Base-by-base conservation (phyloP, 75 land plant species). In the Ceratopteris richardii region DNA sequence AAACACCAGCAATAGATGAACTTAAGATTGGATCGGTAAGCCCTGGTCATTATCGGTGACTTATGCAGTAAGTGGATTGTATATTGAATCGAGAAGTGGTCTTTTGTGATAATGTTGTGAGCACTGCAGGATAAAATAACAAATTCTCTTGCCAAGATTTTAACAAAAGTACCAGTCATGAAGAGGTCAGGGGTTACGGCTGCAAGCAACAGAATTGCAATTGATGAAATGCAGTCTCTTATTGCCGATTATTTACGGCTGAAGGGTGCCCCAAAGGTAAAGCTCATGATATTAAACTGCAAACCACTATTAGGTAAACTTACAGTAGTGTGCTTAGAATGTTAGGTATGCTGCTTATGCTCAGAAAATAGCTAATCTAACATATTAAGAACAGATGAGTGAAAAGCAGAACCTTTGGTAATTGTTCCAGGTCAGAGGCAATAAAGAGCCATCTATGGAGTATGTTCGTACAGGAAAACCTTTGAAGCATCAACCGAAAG, bases 251-350 rank as follows among this genome's bases (percentile, higher is more conserved):
- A 91, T 76, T 62, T 91, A 43, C 61, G 83, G 36, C 61, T 82
- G 18, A 68, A 82, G 58, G 97, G 93, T 18, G 77, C 80, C 16
- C 61, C 70, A 28, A 80, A 82, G 69, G 90, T 86, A 66, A 12
- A 26, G 13, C 22, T 19, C 26, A n/a, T n/a, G 10, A 29, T 37
- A 33, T 9, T 33, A 33, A 33, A 33, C 37, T 33, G 3, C 9
- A 9, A 4, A 9, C 9, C 37, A 33, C 3, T 33, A 33, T 33
- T 9, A 33, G 9, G 7, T 33, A 33, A n/a, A n/a, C n/a, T n/a
- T n/a, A n/a, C n/a, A n/a, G n/a, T n/a, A n/a, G n/a, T 33, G 37
- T 4, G 37, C 37, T 33, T 33, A 9, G 9, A 33, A 33, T 33
- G 37, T n/a, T n/a, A n/a, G n/a, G n/a, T n/a, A n/a, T n/a, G 37